Evolutionary conservation across 2,329 filamentous ascomycete genomes (phyloP), one percentile per base, ranked within the genome.

Genomic region (Xylariaceae sp.): DNA sequence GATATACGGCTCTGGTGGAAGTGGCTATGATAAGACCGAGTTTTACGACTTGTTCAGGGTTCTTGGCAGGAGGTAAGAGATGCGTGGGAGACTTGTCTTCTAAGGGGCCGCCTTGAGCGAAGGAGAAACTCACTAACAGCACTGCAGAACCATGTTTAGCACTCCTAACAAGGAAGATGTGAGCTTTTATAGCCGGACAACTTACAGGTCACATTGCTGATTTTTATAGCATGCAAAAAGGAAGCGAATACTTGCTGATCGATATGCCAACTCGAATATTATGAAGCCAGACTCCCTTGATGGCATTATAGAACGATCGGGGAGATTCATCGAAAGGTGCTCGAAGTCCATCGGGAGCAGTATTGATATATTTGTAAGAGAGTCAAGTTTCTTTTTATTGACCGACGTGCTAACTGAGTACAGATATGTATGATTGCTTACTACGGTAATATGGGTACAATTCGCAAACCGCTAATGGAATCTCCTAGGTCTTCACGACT

Each of bases 201-300:
- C 7, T 18, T 18, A 16, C 29, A 40, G 29, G 16, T n/a, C 9
- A 20, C 45, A 19, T 7, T 16, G 3, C 54, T 64, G 23, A 67
- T 32, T 19, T 29, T 2, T 37, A 7, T 48, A 88, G 82, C 87
- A 90, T 66, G 83, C 82, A 26, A 82, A 80, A 60, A 79, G 85
- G 56, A 88, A 86, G 66, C 79, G 85, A 23, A 74, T 87, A 46
- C 76, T 89, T 44, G 86, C 86, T 1, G 85, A 89, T 65, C 78
- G 85, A 26, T 90, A 90, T 68, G 83, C 87, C 26, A 89, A 89
- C 71, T 84, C 81, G 51, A 89, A 88, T 65, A 75, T 89, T 48
- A 79, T 88, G 73, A 81, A 80, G 26, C 69, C 79, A 3, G 74
- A 74, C 2, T 80, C 85, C 2, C 70, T 89, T 23, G 70, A 75